These are phyloP conservation scores for Cyclostephanos invisitatus DNA, from an alignment of 108 stramenopile genomes.

Conservation along the genomic window DNA sequence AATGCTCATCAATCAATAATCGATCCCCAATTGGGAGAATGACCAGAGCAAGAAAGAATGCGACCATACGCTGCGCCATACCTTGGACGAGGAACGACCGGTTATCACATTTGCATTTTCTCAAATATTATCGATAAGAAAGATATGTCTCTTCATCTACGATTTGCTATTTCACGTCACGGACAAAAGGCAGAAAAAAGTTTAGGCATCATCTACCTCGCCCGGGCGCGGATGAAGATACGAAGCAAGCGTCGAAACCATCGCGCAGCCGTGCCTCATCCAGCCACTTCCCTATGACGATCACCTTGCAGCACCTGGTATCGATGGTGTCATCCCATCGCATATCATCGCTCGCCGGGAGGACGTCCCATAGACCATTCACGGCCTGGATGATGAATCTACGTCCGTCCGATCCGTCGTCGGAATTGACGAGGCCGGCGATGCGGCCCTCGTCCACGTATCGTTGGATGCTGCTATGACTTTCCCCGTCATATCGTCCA, in stretches of 20 bases:
- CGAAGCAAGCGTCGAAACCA: conserved; percentile 72
- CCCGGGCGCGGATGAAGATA: background rate
- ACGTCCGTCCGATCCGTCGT: conserved; percentile 53
- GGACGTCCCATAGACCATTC: conserved; percentile 86
- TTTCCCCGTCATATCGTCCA: conserved; percentile 25
- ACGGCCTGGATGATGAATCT: conserved; percentile 81
- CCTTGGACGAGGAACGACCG: too few species aligned
- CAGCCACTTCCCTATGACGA: conserved; percentile 87
- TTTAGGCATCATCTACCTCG: background rate
- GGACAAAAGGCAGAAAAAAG: too few species aligned
- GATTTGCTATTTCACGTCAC: too few species aligned
- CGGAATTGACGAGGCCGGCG: conserved; percentile 12
- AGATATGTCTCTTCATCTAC: too few species aligned
- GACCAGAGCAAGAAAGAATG: too few species aligned
- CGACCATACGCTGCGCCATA: too few species aligned
- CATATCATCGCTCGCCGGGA: conserved; percentile 61
- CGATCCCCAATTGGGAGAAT: too few species aligned
- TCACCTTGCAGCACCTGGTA: conserved; percentile 70
- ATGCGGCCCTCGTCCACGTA: conserved; percentile 18
- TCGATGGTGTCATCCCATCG: conserved; percentile 52
- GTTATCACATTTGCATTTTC: too few species aligned
- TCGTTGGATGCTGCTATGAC: conserved; percentile 29
- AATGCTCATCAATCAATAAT: too few species aligned
- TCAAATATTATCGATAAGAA: too few species aligned
- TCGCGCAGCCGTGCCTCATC: conserved; percentile 43